These are phyloP conservation scores for Leersia perrieri DNA, from an alignment of 176 grass and related monocot species.

Conservation along the genomic window DNA sequence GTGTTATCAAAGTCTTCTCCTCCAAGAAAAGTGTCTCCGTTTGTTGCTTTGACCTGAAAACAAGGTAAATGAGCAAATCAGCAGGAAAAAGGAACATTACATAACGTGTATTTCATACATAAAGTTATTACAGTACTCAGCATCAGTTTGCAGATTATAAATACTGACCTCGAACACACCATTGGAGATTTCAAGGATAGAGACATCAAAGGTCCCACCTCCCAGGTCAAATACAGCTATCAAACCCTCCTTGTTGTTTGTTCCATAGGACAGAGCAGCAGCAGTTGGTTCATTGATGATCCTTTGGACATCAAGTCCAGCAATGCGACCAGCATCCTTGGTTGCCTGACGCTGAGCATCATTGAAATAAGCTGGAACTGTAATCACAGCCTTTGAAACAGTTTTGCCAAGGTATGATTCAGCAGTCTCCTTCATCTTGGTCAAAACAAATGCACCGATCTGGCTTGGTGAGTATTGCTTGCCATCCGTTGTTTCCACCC, in stretches of 20 bases:
- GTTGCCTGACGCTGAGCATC: slow-evolving; percentile 46
- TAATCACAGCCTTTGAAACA: slow-evolving; percentile 37
- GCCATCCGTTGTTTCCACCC: slow-evolving; percentile 37
- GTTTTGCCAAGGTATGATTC: slow-evolving; percentile 40
- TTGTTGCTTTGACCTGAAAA: slow-evolving; percentile 50
- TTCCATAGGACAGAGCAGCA: slow-evolving; percentile 39
- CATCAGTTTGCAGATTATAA: not conserved
- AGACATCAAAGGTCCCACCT: slow-evolving; percentile 41
- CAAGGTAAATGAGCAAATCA: not conserved
- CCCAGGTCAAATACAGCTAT: slow-evolving; percentile 38
- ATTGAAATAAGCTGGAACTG: slow-evolving; percentile 45
- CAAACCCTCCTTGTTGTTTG: slow-evolving; percentile 39
- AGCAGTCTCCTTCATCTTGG: slow-evolving; percentile 40
- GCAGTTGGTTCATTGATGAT: slow-evolving; percentile 43
- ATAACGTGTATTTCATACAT: not conserved
- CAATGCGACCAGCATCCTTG: slow-evolving; percentile 45
- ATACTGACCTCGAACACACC: slow-evolving; percentile 38
- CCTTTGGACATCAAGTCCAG: slow-evolving; percentile 41
- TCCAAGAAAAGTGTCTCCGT: slow-evolving; percentile 46
- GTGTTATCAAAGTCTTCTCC: slow-evolving; percentile 51
- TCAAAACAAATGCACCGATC: slow-evolving; percentile 38
- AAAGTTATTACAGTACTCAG: not conserved
- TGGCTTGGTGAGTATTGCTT: slow-evolving; percentile 40
- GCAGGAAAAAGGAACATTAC: not conserved
- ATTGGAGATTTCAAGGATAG: slow-evolving; percentile 41